These are phyloP conservation scores for Micractinium sp. DNA, from an alignment of 139 green algal genomes.

Conservation along the genomic window DNA sequence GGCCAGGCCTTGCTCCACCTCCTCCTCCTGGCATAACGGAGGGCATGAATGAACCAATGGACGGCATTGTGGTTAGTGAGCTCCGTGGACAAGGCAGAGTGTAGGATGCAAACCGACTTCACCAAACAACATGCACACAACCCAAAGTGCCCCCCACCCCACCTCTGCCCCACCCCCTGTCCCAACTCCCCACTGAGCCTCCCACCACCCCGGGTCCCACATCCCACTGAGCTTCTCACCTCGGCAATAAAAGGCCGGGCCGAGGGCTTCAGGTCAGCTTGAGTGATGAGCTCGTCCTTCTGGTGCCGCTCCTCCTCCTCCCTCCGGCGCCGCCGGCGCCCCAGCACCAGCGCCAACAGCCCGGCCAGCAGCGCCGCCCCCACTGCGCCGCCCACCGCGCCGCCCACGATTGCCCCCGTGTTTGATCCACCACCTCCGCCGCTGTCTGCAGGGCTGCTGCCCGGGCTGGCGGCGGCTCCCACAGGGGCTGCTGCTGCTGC, in stretches of 20 bases:
- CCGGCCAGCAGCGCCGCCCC: not conserved
- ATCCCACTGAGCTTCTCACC: not conserved
- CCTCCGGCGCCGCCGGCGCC: conserved; percentile 1
- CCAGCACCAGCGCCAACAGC: not conserved
- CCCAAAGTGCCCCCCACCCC: no score
- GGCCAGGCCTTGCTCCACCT: not conserved
- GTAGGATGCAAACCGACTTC: no score
- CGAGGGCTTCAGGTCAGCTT: not conserved
- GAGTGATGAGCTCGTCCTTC: not conserved
- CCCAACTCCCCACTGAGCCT: not conserved
- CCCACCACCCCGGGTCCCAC: not conserved
- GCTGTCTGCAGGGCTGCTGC: not conserved
- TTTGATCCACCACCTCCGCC: not conserved
- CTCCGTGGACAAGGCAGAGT: no score
- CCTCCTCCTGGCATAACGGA: conserved; percentile 17
- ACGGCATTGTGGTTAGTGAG: no score
- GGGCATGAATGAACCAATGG: no score
- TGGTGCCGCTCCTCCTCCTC: not conserved
- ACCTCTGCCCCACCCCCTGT: not conserved
- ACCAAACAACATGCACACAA: no score
- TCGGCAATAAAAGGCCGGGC: conserved; percentile 18
- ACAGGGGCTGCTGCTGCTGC: not conserved
- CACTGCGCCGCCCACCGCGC: not conserved
- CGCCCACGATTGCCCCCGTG: not conserved
- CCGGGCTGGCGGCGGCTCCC: not conserved